Conservation (phyloP, 306 rosid genomes). For the Psophocarpus tetragonolobus region DNA sequence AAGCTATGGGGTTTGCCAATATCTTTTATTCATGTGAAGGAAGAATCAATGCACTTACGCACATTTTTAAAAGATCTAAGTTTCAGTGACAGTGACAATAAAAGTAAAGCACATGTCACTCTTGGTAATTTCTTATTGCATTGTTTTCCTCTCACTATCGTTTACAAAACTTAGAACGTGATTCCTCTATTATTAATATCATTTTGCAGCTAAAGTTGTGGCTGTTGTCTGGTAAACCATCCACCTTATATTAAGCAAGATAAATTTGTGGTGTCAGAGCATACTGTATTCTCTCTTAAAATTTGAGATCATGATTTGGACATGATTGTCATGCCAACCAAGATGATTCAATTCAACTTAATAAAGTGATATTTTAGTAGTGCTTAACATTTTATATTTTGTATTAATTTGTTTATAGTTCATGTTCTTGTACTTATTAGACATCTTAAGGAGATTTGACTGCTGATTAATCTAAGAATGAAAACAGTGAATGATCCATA, state of each 20-base stretch:
- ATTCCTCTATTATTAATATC: constrained; percentile 22
- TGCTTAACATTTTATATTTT: not conserved
- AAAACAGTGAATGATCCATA: not conserved
- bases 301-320: constrained; percentile 40
- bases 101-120: constrained; percentile 53
- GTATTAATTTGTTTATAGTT: constrained; percentile 13
- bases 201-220: constrained; percentile 43
- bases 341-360: constrained; percentile 29
- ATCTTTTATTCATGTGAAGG: constrained; percentile 49
- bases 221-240: constrained; percentile 31
- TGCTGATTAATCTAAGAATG: constrained; percentile 6
- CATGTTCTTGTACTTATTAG: not conserved
- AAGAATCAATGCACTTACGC: constrained; percentile 52
- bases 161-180: constrained; percentile 42
- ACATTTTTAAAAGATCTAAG: constrained; percentile 30
- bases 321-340: constrained; percentile 48
- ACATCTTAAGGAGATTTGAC: constrained; percentile 30
- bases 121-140: constrained; percentile 23
- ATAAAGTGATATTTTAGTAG: constrained; percentile 10
- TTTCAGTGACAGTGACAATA: constrained; percentile 52
- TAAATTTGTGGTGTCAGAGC: constrained; percentile 29
- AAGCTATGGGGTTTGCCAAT: constrained; percentile 35
- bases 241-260: constrained; percentile 13
- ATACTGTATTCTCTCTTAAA: constrained; percentile 19
- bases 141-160: constrained; percentile 33